A percentile compares a stretch with the other conserved stretches of the same genome.
These are phyloP conservation scores for Schrenkiella parvula DNA, from an alignment of 345 rosid species.

Conservation along the genomic window DNA sequence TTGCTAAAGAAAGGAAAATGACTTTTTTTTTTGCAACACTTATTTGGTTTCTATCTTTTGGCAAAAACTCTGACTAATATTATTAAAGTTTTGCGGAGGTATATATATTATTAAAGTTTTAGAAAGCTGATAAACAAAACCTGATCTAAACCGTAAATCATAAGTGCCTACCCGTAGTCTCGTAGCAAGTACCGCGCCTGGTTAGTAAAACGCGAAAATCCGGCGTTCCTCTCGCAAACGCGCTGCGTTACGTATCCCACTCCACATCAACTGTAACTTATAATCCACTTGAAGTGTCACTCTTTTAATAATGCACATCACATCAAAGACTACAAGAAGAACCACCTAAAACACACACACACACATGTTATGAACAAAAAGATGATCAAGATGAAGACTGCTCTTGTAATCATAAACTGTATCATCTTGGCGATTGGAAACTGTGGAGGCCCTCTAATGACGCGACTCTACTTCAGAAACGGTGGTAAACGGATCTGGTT, in stretches of 20 bases:
- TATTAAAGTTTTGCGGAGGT: no score
- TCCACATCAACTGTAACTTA: not conserved
- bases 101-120: no score
- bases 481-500: slow-evolving; percentile 66
- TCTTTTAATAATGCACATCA: not conserved
- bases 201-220: not conserved
- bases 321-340: not conserved
- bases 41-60: no score
- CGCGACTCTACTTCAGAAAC: slow-evolving; percentile 61
- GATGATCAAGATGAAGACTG: not conserved
- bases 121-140: no score
- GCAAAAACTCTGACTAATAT: no score
- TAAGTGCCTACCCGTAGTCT: not conserved
- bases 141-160: no score
- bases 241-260: not conserved
- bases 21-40: no score
- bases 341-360: not conserved
- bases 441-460: slow-evolving; percentile 43
- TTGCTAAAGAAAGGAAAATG: no score
- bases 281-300: not conserved
- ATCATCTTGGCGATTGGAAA: slow-evolving; percentile 12
- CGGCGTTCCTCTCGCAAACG: not conserved
- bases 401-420: slow-evolving; percentile 13
- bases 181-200: not conserved
- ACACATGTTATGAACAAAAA: not conserved